Evolutionary conservation across 805 yeast genomes (phyloP), one percentile per base, ranked within the genome.

Genomic region (Saccharomycopsis amapae): DNA sequence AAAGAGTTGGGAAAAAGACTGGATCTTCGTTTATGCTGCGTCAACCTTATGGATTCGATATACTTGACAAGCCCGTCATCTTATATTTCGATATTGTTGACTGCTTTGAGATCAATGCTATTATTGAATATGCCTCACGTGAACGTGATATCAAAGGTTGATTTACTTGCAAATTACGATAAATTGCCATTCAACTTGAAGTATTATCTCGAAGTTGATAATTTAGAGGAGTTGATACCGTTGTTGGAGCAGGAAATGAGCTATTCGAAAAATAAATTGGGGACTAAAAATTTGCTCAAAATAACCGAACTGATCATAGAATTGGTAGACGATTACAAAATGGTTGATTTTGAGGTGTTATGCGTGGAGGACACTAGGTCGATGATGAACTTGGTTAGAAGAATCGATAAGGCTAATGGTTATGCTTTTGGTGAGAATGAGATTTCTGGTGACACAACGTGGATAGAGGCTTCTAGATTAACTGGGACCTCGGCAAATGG

Each of bases 391-490:
- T 63, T 93, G 31, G 71, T 93, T 37, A 71, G 83, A 13, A 69
- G 77, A 1, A 77, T 93, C 7, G 99, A 93, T 59, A 89, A 85
- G 59, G 90, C 97, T 2, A 85, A 82, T 56, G 99, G 99, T 0
- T 93, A 93, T 60, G 74, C 85, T 54, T 87, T 86, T 67, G 99
- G 99, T 0, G 70, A 89, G 1, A 85, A 88, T 25, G 99, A 93
- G 55, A 72, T 90, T 5, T 96, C 97, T 2, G 98, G 97, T n/a
- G 99, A 93, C 59, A 77, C 90, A 0, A 79, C 93, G 1, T 93
- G 98, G 98, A 85, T 88, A n/a, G 96, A 90, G 55, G 96, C 96
- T 0, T 75, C 90, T 0, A 72, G 97, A 53, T 86, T 85, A 58
- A 81, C 89, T 33, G 79, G 85, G 9, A 62, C 70, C 38, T 53